Conservation (phyloP, 805 yeast species). For the Ogataea paradorogensis region DNA sequence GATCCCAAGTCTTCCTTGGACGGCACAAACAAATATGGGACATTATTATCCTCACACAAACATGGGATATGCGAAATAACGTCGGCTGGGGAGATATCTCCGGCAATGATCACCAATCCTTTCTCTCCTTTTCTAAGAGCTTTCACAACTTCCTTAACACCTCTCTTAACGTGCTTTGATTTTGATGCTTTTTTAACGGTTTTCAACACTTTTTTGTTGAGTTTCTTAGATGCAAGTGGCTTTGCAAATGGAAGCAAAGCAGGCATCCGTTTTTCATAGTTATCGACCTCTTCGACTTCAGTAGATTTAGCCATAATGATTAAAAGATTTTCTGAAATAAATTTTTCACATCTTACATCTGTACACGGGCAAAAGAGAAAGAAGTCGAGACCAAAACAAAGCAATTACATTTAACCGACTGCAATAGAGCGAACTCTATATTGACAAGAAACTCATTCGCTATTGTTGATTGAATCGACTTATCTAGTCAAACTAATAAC, state of each 20-base stretch:
- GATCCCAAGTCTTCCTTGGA: slow-evolving; percentile 97
- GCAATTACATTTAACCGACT: too few species aligned
- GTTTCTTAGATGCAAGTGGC: slow-evolving; percentile 93
- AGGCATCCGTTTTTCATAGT: slow-evolving; percentile 88
- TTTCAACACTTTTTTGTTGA: slow-evolving; percentile 92
- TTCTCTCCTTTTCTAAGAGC: slow-evolving; percentile 97
- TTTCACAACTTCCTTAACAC: slow-evolving; percentile 98
- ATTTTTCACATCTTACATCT: slow-evolving; percentile 8
- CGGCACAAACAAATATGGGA: slow-evolving; percentile 91
- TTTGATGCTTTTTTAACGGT: slow-evolving; percentile 97
- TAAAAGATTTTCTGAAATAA: slow-evolving; percentile 2
- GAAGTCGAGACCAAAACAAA: too few species aligned
- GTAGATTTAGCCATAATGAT: slow-evolving; percentile 43
- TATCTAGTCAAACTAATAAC: too few species aligned
- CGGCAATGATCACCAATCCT: slow-evolving; percentile 94
- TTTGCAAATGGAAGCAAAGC: slow-evolving; percentile 89
- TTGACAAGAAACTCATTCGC: background rate
- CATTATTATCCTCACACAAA: slow-evolving; percentile 88
- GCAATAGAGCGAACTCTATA: too few species aligned
- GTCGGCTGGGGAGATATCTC: slow-evolving; percentile 96
- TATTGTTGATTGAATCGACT: background rate
- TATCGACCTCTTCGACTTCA: slow-evolving; percentile 51
- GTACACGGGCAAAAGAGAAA: slow-evolving; percentile 1
- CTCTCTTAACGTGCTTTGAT: slow-evolving; percentile 97
- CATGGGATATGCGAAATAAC: slow-evolving; percentile 97